Percentiles rank a stretch among this genome's conserved stretches.
These are phyloP conservation scores for Sporisorium exsertum DNA, from an alignment of 1,284 basidiomycete species.

Conservation along the genomic window DNA sequence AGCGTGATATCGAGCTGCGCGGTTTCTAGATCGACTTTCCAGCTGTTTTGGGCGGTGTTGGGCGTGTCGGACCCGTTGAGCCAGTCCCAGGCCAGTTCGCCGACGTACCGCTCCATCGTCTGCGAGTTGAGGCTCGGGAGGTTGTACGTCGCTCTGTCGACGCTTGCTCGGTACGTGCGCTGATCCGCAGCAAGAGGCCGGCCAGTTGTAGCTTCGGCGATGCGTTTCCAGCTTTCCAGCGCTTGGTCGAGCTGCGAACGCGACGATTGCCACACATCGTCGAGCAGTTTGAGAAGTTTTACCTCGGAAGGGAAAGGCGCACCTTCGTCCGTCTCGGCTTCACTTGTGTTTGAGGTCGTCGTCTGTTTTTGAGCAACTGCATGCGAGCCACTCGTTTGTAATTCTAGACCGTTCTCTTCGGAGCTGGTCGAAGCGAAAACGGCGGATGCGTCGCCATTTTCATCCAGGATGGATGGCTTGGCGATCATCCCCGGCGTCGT, in stretches of 20 bases:
- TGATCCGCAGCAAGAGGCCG: neutral
- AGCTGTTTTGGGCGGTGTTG: constrained; percentile 10
- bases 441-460: constrained; percentile 1
- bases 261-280: constrained; percentile 39
- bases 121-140: constrained; percentile 60
- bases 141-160: constrained; percentile 64
- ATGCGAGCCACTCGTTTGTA: neutral
- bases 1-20: constrained; percentile 47
- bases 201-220: constrained; percentile 16
- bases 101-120: constrained; percentile 53
- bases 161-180: constrained; percentile 49
- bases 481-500: constrained; percentile 26
- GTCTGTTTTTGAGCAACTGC: constrained; percentile 7
- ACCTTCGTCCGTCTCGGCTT: constrained; percentile 33
- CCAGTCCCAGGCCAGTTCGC: constrained; percentile 49
- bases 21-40: constrained; percentile 47
- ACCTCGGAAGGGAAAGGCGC: constrained; percentile 43
- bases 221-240: constrained; percentile 32
- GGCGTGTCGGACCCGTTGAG: constrained; percentile 36
- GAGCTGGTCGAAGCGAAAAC: neutral
- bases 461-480: constrained; percentile 25
- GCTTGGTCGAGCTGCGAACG: constrained; percentile 26
- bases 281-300: constrained; percentile 37
- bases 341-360: constrained; percentile 20
- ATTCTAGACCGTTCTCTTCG: no score